phyloP scores from a whole-genome alignment of 495 filamentous ascomycete genomes.

The Acidomyces sp. region DNA sequence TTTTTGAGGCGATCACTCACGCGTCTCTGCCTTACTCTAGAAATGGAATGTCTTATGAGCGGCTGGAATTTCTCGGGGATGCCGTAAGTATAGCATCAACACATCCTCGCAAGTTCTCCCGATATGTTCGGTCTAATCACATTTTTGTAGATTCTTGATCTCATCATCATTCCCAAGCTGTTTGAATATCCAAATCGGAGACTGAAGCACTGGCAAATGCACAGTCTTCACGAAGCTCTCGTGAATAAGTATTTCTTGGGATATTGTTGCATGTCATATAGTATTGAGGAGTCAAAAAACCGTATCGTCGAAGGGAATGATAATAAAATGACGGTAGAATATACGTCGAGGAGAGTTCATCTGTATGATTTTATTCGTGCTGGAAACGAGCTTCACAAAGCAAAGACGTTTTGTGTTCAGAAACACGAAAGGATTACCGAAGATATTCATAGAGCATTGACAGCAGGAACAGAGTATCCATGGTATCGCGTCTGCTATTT shows the following conservation, averaged over 20 bases:
- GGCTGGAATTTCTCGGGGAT: constrained; percentile 86
- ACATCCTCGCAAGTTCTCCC: too few species aligned
- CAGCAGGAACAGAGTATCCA: constrained; percentile 44
- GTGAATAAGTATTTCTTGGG: constrained; percentile 82
- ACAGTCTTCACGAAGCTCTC: constrained; percentile 56
- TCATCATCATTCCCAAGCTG: constrained; percentile 49
- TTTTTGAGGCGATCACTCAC: constrained; percentile 82
- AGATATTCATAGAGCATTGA: constrained; percentile 38
- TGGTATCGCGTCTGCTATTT: too few species aligned
- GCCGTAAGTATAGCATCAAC: too few species aligned
- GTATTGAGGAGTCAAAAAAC: constrained; percentile 25
- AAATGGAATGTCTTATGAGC: constrained; percentile 57
- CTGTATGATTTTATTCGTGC: constrained; percentile 14
- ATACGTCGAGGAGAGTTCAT: background rate
- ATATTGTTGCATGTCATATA: constrained; percentile 58
- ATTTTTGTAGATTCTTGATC: too few species aligned
- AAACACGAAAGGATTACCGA: constrained; percentile 39
- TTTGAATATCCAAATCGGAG: constrained; percentile 28
- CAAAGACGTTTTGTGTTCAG: constrained; percentile 29
- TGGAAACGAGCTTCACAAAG: constrained; percentile 4
- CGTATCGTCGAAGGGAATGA: constrained; percentile 13
- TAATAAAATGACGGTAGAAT: constrained; percentile 46
- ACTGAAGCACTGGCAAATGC: constrained; percentile 55
- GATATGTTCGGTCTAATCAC: too few species aligned
- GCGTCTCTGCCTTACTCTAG: constrained; percentile 47